Evolutionary conservation across 2,329 filamentous ascomycete species (phyloP).

Genomic region (Epichloe sp.): DNA sequence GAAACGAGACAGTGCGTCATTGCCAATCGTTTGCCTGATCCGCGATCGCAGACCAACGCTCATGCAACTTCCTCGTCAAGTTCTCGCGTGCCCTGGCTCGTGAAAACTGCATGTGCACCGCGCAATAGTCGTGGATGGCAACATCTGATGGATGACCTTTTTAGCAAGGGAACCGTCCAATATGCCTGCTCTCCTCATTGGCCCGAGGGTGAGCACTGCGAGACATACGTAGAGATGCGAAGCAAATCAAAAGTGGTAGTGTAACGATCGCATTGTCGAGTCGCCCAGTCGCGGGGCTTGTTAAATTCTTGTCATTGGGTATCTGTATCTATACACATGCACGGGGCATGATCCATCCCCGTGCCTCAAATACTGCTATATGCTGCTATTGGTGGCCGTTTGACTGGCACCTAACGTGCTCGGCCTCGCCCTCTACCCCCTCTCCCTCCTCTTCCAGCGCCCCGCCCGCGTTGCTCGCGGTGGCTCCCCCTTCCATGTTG

Average conservation of each 20-base stretch:
- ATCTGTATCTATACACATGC: background rate
- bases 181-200: no score
- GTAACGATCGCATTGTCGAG: background rate
- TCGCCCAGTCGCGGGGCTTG: background rate
- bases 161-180: no score
- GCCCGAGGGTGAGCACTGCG: no score
- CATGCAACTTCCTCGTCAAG: background rate
- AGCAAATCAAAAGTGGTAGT: background rate
- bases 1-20: conserved; percentile 2
- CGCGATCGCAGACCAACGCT: background rate
- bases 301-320: background rate
- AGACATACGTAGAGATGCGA: background rate
- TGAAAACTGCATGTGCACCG: background rate
- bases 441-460: conserved; percentile 15
- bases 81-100: background rate
- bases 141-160: background rate
- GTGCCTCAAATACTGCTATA: background rate
- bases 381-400: background rate
- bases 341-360: background rate
- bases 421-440: conserved; percentile 6
- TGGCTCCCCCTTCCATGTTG: conserved; percentile 12
- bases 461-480: conserved; percentile 11
- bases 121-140: background rate
- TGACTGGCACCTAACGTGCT: conserved; percentile 2
- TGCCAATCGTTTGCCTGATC: background rate